These are phyloP conservation scores for Excoecaria agallocha DNA, from an alignment of 345 rosid species.

Conservation along the genomic window DNA sequence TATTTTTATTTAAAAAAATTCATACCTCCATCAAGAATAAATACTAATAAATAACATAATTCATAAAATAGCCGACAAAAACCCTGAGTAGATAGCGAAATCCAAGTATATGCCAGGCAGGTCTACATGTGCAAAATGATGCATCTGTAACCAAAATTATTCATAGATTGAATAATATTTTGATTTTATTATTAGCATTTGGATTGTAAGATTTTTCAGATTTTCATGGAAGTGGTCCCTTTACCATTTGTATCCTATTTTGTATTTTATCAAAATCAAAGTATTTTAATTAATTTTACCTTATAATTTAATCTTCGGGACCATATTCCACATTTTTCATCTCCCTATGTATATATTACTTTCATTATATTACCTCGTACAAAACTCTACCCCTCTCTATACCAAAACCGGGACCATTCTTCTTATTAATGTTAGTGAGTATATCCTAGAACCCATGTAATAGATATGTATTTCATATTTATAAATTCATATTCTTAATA, in stretches of 20 bases:
- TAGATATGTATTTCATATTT: no score
- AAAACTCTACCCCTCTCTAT: neutral
- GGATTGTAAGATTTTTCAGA: neutral
- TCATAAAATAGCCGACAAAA: neutral
- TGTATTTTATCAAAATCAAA: no score
- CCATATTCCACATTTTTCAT: conserved; percentile 23
- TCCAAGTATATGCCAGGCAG: neutral
- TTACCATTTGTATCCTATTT: neutral
- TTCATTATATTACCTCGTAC: conserved; percentile 5
- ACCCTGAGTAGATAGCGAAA: neutral
- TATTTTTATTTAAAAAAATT: no score
- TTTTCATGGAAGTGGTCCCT: conserved; percentile 34
- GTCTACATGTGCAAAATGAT: neutral
- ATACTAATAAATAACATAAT: neutral
- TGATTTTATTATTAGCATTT: conserved; percentile 8
- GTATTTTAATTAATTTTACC: no score
- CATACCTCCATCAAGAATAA: no score
- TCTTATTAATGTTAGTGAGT: neutral
- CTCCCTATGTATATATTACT: neutral
- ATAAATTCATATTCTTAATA: no score
- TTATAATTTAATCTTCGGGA: conserved; percentile 9
- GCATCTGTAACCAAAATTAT: conserved; percentile 22
- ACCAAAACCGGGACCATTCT: neutral
- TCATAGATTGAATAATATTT: conserved; percentile 3
- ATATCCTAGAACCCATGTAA: no score